These are phyloP conservation scores for Oemleria cerasiformis DNA, from an alignment of 306 rosid species.

Conservation along the genomic window DNA sequence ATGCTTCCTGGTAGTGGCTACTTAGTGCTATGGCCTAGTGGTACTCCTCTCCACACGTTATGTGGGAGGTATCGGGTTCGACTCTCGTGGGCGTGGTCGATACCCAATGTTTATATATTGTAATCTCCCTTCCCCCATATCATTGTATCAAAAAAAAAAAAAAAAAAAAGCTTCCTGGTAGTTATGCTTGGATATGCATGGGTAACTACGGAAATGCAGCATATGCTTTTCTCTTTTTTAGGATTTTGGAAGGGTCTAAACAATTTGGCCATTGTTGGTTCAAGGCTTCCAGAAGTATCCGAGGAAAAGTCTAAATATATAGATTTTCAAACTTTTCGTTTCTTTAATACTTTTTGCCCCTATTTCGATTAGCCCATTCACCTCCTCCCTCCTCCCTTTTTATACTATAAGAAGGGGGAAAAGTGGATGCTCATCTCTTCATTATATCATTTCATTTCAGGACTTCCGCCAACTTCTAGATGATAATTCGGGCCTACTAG, in stretches of 20 bases:
- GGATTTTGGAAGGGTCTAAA: not conserved
- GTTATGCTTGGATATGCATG: slow-evolving; percentile 5
- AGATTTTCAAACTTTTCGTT: slow-evolving; percentile 1
- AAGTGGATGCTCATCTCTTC: slow-evolving; percentile 13
- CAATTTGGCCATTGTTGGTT: not conserved
- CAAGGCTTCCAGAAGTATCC: not conserved
- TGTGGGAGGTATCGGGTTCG: too few relatives aligned
- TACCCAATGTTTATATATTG: too few relatives aligned
- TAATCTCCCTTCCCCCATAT: too few relatives aligned
- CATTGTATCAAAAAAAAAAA: too few relatives aligned
- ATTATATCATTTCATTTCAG: slow-evolving; percentile 34
- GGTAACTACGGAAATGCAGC: not conserved
- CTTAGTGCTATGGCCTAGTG: too few relatives aligned
- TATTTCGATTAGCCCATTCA: not conserved
- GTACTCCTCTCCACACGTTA: too few relatives aligned
- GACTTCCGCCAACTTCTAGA: slow-evolving; percentile 80
- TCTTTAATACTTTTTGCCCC: slow-evolving; percentile 24
- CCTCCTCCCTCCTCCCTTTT: not conserved
- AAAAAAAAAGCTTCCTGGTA: not conserved
- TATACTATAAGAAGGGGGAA: not conserved
- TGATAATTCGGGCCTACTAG: slow-evolving; percentile 51
- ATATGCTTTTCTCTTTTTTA: not conserved
- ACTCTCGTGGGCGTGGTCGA: too few relatives aligned
- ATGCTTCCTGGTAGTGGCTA: not conserved
- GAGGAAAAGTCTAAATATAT: not conserved